Conservation (phyloP, 441 rosid species). For the Populus hybrid region DNA sequence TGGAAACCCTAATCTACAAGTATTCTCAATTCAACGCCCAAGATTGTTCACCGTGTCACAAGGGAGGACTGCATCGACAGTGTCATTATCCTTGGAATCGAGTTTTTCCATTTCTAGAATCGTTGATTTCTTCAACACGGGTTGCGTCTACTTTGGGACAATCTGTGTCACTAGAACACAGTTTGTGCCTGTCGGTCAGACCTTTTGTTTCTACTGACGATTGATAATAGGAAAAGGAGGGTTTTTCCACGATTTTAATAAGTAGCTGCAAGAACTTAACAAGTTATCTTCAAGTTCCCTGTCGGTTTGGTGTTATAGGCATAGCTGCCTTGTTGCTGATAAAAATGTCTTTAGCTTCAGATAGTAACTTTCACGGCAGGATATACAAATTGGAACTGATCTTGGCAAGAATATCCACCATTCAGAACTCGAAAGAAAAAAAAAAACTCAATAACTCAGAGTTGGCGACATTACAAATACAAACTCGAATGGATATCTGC, state of each 20-base stretch:
- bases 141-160: not conserved
- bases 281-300: not conserved
- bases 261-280: not conserved
- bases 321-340: too few species aligned
- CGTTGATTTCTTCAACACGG: not conserved
- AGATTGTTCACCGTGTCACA: not conserved
- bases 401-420: not conserved
- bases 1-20: not conserved
- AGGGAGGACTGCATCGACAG: not conserved
- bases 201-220: not conserved
- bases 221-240: not conserved
- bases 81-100: not conserved
- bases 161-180: not conserved
- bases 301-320: not conserved
- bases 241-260: not conserved
- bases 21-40: not conserved
- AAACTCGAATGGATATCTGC: conserved; percentile 20
- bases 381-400: conserved; percentile 6
- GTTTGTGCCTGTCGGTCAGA: not conserved
- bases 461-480: conserved; percentile 5
- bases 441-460: not conserved
- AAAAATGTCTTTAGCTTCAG: not conserved
- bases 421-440: not conserved
- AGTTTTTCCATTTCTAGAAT: not conserved
- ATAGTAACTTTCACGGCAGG: not conserved